Percentiles rank a stretch among this genome's conserved stretches.
Conservation (phyloP, 2,329 filamentous ascomycete species). For the Ascochyta koolunga region DNA sequence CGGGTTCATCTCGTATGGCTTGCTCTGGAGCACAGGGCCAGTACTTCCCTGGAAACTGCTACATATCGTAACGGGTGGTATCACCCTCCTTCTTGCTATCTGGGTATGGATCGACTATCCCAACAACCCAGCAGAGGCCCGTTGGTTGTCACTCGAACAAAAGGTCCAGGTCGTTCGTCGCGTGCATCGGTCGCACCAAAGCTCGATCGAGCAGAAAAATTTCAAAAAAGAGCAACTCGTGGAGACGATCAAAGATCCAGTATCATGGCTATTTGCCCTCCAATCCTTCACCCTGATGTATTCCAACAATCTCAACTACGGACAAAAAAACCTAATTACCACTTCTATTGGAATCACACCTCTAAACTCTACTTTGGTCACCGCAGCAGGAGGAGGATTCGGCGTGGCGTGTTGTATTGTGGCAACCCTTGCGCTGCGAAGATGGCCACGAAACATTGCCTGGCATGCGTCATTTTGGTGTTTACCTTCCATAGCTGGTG, state of each 20-base stretch:
- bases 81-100: too few relatives aligned
- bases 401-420: too few relatives aligned
- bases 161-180: neutral
- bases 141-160: neutral
- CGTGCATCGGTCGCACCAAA: neutral
- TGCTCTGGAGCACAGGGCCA: too few relatives aligned
- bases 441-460: too few relatives aligned
- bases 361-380: too few relatives aligned
- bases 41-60: too few relatives aligned
- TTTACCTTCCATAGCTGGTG: too few relatives aligned
- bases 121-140: neutral
- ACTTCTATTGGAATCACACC: too few relatives aligned
- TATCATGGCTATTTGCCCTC: neutral
- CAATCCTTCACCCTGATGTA: neutral
- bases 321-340: neutral
- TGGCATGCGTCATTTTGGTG: too few relatives aligned
- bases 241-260: neutral
- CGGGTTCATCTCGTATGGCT: neutral
- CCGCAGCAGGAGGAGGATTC: too few relatives aligned
- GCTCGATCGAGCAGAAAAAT: conserved; percentile 3
- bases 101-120: neutral
- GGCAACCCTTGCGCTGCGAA: too few relatives aligned
- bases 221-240: conserved; percentile 1
- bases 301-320: neutral
- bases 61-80: too few relatives aligned